phyloP scores from a whole-genome alignment of 176 grass and related monocot genomes.

The Lolium rigidum region DNA sequence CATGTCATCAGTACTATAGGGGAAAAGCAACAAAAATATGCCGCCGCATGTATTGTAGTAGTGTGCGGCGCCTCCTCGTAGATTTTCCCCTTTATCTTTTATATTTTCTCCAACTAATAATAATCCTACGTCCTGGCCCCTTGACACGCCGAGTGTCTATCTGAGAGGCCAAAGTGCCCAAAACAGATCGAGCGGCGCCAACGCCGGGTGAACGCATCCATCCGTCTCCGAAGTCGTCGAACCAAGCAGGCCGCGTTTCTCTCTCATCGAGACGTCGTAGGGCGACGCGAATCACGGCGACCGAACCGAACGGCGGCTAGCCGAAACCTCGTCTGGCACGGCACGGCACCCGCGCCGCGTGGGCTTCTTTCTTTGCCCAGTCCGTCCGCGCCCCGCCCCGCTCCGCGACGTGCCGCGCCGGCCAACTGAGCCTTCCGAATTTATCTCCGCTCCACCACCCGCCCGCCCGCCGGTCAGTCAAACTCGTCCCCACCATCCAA shows the following conservation, averaged over 20 bases:
- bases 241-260: not conserved
- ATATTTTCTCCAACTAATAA: too few relatives aligned
- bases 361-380: not conserved
- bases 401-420: conserved; percentile 32
- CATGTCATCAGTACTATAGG: too few relatives aligned
- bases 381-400: conserved; percentile 1
- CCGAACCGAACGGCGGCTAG: conserved; percentile 25
- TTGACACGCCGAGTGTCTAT: too few relatives aligned
- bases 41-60: too few relatives aligned
- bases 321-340: conserved; percentile 2
- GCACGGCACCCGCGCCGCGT: not conserved
- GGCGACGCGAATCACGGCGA: conserved; percentile 13
- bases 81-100: too few relatives aligned
- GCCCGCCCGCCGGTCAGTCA: conserved; percentile 52
- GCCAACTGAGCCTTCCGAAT: conserved; percentile 22
- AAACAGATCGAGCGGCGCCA: too few relatives aligned
- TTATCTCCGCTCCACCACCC: conserved; percentile 27
- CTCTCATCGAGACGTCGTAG: not conserved
- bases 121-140: too few relatives aligned
- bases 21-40: too few relatives aligned
- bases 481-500: conserved; percentile 63
- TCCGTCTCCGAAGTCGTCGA: not conserved
- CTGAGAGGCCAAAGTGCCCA: too few relatives aligned
- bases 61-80: too few relatives aligned
- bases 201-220: not conserved